Base-by-base conservation (phyloP, 2,329 filamentous ascomycete genomes). In the Xylariales sp. region DNA sequence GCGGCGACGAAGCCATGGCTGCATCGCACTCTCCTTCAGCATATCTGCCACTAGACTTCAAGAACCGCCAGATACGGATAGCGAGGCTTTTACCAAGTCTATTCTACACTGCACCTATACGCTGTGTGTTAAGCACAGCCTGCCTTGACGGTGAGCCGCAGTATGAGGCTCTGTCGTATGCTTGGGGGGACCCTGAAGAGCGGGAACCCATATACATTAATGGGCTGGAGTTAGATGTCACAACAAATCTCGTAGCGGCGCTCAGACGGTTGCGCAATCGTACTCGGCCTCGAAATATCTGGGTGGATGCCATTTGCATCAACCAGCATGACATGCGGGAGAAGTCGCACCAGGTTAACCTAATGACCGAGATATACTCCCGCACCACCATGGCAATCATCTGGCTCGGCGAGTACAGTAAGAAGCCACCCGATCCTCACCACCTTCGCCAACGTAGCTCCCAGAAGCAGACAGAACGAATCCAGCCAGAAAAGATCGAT, bases 231-330 rank as follows among this genome's bases (percentile, higher is more conserved):
- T 13, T 23, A 4, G 6, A 30, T 14, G 16, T 38, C 11, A 32
- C 39, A 2, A n/a, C 24, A 19, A 41, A 37, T 10, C 24, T 41
- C 3, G 23, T 37, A 11, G 25, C 15, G 14, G 33, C 39, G 27
- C 34, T 41, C 17, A 15, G 20, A 12, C 28, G 33, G 8, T 14
- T 41, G 25, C 17, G 28, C 17, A 17, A 17, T 7, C 2, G 14
- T 15, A 18, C 3, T 0, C 18, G 18, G 8, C 19, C 7, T n/a
- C 11, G 30, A 6, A 1, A 37, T 8, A 6, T 41, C 3, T 41
- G 39, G 27, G 34, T 21, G 5, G 33, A 41, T 11, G 39, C 39
- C 6, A 6, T 41, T n/a, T n/a, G n/a, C n/a, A n/a, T n/a, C n/a
- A n/a, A n/a, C n/a, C n/a, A n/a, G n/a, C n/a, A n/a, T n/a, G 33